These are phyloP conservation scores for Myotisia sp. DNA, from an alignment of 2,329 filamentous ascomycete species.

Conservation along the genomic window DNA sequence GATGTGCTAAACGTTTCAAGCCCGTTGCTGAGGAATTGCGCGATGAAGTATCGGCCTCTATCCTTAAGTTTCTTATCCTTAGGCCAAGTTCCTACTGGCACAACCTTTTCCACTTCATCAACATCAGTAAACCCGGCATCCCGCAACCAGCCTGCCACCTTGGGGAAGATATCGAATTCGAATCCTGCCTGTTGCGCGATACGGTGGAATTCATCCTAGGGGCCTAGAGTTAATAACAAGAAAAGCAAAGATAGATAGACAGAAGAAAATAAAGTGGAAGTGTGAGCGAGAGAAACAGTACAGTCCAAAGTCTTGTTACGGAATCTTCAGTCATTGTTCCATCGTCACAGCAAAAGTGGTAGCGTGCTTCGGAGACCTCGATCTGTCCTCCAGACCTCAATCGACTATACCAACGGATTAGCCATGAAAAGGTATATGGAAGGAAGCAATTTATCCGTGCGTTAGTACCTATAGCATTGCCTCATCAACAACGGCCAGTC, in stretches of 20 bases:
- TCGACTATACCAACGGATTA: slow-evolving; percentile 17
- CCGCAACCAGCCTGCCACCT: slow-evolving; percentile 3
- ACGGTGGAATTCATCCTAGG: slow-evolving; percentile 8
- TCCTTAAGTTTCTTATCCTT: slow-evolving; percentile 11
- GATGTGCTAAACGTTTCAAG: slow-evolving; percentile 18
- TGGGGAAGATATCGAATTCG: slow-evolving; percentile 11
- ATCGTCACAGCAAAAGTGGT: slow-evolving; percentile 11
- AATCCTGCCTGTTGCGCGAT: slow-evolving; percentile 5
- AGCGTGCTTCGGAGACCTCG: slow-evolving; percentile 16
- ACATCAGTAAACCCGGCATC: slow-evolving; percentile 10
- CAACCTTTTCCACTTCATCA: slow-evolving; percentile 8
- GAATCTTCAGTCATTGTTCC: slow-evolving; percentile 8
- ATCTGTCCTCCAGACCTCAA: slow-evolving; percentile 15
- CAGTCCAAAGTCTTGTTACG: slow-evolving; percentile 8
- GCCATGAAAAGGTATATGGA: neutral
- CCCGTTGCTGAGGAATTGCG: slow-evolving; percentile 16
- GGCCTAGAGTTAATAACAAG: neutral
- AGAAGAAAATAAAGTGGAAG: neutral
- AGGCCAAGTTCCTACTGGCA: slow-evolving; percentile 13
- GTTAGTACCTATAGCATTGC: slow-evolving; percentile 32
- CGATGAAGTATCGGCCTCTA: slow-evolving; percentile 15
- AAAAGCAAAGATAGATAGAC: no score
- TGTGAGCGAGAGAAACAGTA: neutral
- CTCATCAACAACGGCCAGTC: slow-evolving; percentile 39
- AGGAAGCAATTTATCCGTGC: slow-evolving; percentile 16